Evolutionary conservation across 306 rosid genomes (phyloP), one percentile per base, ranked within the genome.

Genomic region (Cucurbita ficifolia): DNA sequence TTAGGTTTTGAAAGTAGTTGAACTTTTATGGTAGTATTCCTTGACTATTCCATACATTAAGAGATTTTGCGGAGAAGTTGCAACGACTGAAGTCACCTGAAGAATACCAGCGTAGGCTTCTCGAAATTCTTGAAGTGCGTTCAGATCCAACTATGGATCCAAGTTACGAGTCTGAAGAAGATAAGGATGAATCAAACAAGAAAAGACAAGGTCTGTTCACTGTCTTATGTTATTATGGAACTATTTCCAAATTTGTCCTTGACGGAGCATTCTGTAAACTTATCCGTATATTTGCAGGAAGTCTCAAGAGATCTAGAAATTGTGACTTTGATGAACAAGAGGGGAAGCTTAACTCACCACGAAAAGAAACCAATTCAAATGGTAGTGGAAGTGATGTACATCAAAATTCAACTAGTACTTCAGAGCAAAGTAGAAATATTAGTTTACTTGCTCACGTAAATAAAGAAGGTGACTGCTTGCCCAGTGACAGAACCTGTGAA

Each of bases 71-170:
- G 80, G 97, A 86, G 87, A 89, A 83, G 78, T 82, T 94, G 82
- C 92, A 86, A 81, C 83, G 76, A 76, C 81, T 91, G 75, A 87
- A 79, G 77, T 91, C 92, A 10, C 85, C 80, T 2, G 96, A 89
- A 82, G 97, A 91, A 75, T 86, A 73, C 12, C 90, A 86, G 68
- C 83, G 83, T 77, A 87, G 95, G 86, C 82, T 91, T 74, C 73
- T 35, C 46, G 90, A 89, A 79, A 76, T 83, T 82, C 92, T 87
- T 3, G 86, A 78, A 72, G 85, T 94, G 59, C 90, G 83, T 87
- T 70, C 89, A 51, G 96, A 94, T 82, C 92, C 92, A 78, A 86
- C 79, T 70, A 79, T 84, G 87, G 90, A 91, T 79, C 89, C 89
- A 43, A 80, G 79, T 85, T 85, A 63, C 13, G 92, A 85, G 74